Percentiles rank a stretch among this genome's conserved stretches.
Evolutionary conservation across 371 early-diverging fungal species (phyloP).

Genomic region (Mucor saturninus): DNA sequence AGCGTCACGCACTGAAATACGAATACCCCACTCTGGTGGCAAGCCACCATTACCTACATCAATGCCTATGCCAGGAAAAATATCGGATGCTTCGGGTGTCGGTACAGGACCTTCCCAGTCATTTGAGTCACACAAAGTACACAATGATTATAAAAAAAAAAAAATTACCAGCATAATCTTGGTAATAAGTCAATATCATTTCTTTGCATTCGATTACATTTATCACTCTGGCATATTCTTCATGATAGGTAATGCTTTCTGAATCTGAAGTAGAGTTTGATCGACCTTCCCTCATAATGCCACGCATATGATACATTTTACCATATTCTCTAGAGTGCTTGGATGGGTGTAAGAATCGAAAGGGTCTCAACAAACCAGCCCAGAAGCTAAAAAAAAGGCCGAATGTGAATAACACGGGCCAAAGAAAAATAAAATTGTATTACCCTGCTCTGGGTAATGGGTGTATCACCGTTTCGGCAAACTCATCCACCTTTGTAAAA

Average conservation of each 20-base stretch:
- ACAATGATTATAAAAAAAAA: background rate
- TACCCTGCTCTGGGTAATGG: conserved; percentile 2
- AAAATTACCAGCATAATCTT: conserved; percentile 70
- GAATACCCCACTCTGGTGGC: conserved; percentile 79
- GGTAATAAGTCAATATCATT: conserved; percentile 68
- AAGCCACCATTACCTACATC: conserved; percentile 67
- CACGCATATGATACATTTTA: conserved; percentile 53
- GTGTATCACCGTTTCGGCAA: conserved; percentile 1
- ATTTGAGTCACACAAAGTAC: conserved; percentile 9
- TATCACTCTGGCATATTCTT: conserved; percentile 79
- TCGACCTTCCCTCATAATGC: conserved; percentile 51
- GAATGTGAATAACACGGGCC: background rate
- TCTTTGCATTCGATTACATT: conserved; percentile 67
- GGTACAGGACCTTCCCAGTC: conserved; percentile 56
- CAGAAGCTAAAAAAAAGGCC: conserved; percentile 3
- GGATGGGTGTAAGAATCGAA: conserved; percentile 25
- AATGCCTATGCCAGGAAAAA: conserved; percentile 33
- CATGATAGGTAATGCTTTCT: conserved; percentile 48
- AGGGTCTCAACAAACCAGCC: conserved; percentile 4
- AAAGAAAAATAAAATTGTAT: background rate
- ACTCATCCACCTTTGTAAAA: conserved; percentile 37
- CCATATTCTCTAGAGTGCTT: conserved; percentile 35
- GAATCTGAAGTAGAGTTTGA: conserved; percentile 25
- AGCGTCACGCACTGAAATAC: conserved; percentile 64
- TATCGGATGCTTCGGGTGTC: conserved; percentile 23